phyloP scores from a whole-genome alignment of 164 flowering plant genomes.

The Liriodendron chinense region DNA sequence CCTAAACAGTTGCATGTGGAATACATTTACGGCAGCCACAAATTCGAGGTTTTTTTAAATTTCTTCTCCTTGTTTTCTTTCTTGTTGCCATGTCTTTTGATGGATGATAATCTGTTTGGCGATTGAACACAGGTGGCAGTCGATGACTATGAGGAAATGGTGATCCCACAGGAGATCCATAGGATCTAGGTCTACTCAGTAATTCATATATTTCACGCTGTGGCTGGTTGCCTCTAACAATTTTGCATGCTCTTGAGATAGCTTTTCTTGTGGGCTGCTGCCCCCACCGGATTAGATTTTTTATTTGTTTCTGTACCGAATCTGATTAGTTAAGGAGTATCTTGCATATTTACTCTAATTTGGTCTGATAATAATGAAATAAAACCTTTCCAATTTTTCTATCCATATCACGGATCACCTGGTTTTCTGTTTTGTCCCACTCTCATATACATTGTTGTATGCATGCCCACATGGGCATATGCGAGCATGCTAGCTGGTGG shows the following conservation, averaged over 20 bases:
- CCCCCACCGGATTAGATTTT: neutral
- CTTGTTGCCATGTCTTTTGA: too few relatives aligned
- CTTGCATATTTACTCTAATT: neutral
- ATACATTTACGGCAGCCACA: constrained; percentile 51
- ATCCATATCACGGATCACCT: neutral
- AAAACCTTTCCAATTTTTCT: neutral
- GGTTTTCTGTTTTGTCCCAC: neutral
- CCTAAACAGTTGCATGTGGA: constrained; percentile 67
- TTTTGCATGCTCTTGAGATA: constrained; percentile 29
- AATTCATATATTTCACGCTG: neutral
- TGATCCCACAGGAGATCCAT: constrained; percentile 53
- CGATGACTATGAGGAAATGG: constrained; percentile 56
- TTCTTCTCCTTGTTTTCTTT: neutral
- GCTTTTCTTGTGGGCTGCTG: neutral
- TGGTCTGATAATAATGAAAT: neutral
- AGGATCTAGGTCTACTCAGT: constrained; percentile 23
- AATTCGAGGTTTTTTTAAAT: constrained; percentile 50
- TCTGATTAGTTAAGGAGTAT: neutral
- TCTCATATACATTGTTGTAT: too few relatives aligned
- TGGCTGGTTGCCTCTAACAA: constrained; percentile 24
- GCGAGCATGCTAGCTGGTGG: too few relatives aligned
- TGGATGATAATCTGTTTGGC: neutral
- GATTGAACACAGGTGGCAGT: constrained; percentile 42
- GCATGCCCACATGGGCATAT: too few relatives aligned
- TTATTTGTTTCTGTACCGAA: neutral